Conservation (phyloP, 2,329 filamentous ascomycete species). For the Tolypocladium tropicale region DNA sequence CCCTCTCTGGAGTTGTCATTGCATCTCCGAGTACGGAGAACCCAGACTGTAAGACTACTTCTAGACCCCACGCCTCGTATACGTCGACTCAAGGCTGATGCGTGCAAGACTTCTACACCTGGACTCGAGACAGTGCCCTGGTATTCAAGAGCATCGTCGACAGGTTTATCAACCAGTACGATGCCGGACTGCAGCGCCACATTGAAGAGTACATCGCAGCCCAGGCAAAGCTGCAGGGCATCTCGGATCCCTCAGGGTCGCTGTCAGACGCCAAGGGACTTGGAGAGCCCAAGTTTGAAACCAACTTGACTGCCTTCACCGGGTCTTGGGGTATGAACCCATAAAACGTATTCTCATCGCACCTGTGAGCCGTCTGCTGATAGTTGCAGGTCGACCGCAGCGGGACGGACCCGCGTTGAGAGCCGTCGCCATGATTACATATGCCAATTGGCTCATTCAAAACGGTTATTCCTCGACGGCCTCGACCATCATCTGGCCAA, state of each 20-base stretch:
- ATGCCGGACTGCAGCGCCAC: constrained; percentile 43
- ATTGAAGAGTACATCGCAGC: constrained; percentile 60
- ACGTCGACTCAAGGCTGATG: background rate
- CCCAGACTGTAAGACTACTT: constrained; percentile 45
- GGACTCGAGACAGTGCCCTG: constrained; percentile 66
- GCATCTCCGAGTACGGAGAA: constrained; percentile 43
- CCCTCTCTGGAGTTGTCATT: constrained; percentile 40
- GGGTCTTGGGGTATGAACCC: constrained; percentile 48
- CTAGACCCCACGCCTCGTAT: background rate
- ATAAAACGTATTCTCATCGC: background rate
- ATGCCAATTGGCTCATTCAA: constrained; percentile 59
- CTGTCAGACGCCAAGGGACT: constrained; percentile 43
- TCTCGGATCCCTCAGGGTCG: constrained; percentile 59
- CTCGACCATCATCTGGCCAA: constrained; percentile 53
- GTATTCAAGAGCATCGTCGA: constrained; percentile 61
- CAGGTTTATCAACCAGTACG: constrained; percentile 48
- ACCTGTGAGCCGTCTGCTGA: background rate
- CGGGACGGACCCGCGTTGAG: constrained; percentile 69
- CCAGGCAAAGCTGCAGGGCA: constrained; percentile 55
- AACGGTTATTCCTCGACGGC: constrained; percentile 54
- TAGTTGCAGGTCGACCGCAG: constrained; percentile 53
- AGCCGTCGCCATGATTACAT: constrained; percentile 62
- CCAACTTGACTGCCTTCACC: constrained; percentile 53
- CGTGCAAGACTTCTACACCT: constrained; percentile 62
- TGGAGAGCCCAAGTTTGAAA: constrained; percentile 65